phyloP scores from a whole-genome alignment of 164 flowering plant genomes.

The Dillenia suffruticosa region DNA sequence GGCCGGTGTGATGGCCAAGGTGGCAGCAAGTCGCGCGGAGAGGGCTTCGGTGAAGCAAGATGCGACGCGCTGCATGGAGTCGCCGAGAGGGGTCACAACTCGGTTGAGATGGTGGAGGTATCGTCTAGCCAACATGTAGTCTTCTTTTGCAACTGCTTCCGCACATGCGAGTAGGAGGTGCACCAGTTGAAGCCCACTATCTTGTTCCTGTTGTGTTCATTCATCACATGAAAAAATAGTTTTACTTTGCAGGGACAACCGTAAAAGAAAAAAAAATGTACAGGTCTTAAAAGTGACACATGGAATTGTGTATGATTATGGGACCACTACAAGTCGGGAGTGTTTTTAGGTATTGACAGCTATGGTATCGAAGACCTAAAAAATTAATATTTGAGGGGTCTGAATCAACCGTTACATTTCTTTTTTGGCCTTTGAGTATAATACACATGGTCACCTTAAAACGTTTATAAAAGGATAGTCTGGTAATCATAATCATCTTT shows the following conservation, averaged over 20 bases:
- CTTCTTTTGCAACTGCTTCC: constrained; percentile 68
- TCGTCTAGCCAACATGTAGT: constrained; percentile 51
- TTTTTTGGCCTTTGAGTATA: too few species aligned
- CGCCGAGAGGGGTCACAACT: constrained; percentile 54
- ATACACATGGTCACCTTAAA: too few species aligned
- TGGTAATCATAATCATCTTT: too few species aligned
- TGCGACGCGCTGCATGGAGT: constrained; percentile 80
- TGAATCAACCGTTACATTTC: too few species aligned
- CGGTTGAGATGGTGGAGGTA: constrained; percentile 58
- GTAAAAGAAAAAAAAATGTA: neutral
- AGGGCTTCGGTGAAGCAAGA: constrained; percentile 74
- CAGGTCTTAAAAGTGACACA: too few species aligned
- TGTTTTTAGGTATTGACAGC: too few species aligned
- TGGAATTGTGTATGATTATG: too few species aligned
- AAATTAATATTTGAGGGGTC: too few species aligned
- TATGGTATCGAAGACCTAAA: too few species aligned
- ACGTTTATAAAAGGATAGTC: too few species aligned
- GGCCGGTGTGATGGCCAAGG: constrained; percentile 35
- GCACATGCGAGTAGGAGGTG: constrained; percentile 81
- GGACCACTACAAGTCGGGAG: too few species aligned
- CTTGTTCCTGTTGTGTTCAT: constrained; percentile 40
- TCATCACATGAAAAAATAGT: neutral
- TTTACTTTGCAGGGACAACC: too few species aligned
- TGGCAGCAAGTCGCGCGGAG: constrained; percentile 46
- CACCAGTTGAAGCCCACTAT: constrained; percentile 73